phyloP scores from a whole-genome alignment of 1,284 basidiomycete species.

The Papiliotrema nemorosa region DNA sequence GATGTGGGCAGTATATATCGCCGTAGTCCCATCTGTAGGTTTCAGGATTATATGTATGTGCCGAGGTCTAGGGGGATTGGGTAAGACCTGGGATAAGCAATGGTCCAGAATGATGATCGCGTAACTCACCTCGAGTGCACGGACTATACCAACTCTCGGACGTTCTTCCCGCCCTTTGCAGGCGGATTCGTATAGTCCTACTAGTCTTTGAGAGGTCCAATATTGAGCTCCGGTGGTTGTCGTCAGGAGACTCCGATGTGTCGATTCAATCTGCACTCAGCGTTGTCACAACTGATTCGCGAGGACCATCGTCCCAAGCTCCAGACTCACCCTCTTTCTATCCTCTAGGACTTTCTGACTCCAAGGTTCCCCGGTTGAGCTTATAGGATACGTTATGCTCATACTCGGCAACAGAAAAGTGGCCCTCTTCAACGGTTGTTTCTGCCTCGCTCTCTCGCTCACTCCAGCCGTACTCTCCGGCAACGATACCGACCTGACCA shows the following conservation, averaged over 20 bases:
- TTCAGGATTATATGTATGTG: conserved; percentile 34
- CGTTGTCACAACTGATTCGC: neutral
- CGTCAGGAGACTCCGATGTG: conserved; percentile 62
- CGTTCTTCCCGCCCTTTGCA: conserved; percentile 51
- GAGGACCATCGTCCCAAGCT: too few relatives aligned
- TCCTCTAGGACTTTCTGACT: conserved; percentile 59
- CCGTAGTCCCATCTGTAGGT: conserved; percentile 10
- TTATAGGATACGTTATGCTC: conserved; percentile 80
- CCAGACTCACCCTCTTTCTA: conserved; percentile 29
- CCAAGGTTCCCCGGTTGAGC: conserved; percentile 70
- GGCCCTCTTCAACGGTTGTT: conserved; percentile 67
- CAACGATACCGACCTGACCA: conserved; percentile 11
- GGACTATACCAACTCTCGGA: conserved; percentile 64
- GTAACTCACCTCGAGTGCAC: conserved; percentile 64
- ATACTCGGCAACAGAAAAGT: conserved; percentile 80
- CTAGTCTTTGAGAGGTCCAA: conserved; percentile 45
- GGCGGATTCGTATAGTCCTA: conserved; percentile 46
- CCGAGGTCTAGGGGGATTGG: conserved; percentile 28
- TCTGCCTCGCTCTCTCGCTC: conserved; percentile 28
- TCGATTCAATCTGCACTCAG: conserved; percentile 45
- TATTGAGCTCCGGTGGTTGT: conserved; percentile 42
- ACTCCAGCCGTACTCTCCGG: conserved; percentile 12
- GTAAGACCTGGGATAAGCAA: conserved; percentile 21
- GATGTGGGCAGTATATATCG: conserved; percentile 5
- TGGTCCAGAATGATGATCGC: neutral